Evolutionary conservation across 2,329 filamentous ascomycete genomes (phyloP).

Genomic region (Penicillium sp.): DNA sequence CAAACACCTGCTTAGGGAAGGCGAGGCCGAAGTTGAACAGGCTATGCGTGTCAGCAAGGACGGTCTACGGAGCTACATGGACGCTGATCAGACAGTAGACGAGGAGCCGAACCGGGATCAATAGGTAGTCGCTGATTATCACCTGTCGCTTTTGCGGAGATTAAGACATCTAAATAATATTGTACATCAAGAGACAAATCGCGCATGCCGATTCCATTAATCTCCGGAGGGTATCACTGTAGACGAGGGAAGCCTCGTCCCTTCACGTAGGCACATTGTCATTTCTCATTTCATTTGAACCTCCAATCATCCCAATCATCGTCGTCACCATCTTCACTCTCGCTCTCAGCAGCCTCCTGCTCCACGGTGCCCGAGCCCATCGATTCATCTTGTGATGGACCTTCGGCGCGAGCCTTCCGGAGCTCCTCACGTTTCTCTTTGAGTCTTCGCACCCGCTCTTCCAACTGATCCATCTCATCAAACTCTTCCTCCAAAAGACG

Average conservation of each 20-base stretch:
- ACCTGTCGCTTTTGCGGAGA: constrained; percentile 8
- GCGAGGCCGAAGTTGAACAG: constrained; percentile 44
- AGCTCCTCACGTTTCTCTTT: constrained; percentile 69
- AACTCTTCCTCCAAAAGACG: constrained; percentile 72
- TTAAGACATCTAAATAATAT: constrained; percentile 2
- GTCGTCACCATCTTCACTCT: constrained; percentile 57
- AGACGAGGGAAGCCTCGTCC: constrained; percentile 28
- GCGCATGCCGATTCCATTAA: constrained; percentile 20
- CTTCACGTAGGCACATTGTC: constrained; percentile 24
- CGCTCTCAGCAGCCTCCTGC: constrained; percentile 38
- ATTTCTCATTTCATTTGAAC: constrained; percentile 31
- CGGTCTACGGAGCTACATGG: constrained; percentile 42
- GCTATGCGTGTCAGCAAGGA: constrained; percentile 44
- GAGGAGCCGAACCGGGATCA: constrained; percentile 9
- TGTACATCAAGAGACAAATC: constrained; percentile 16
- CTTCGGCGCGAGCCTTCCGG: constrained; percentile 41
- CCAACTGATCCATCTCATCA: constrained; percentile 76
- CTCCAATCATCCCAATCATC: constrained; percentile 47
- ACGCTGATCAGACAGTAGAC: constrained; percentile 21
- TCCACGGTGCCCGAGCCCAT: constrained; percentile 26
- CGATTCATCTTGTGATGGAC: constrained; percentile 27
- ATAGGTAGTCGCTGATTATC: constrained; percentile 9
- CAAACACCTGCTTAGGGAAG: constrained; percentile 43
- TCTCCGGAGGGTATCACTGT: constrained; percentile 37
- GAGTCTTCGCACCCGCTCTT: constrained; percentile 64